Evolutionary conservation across 2,329 filamentous ascomycete genomes (phyloP).

Genomic region (Fusarium beomiforme): DNA sequence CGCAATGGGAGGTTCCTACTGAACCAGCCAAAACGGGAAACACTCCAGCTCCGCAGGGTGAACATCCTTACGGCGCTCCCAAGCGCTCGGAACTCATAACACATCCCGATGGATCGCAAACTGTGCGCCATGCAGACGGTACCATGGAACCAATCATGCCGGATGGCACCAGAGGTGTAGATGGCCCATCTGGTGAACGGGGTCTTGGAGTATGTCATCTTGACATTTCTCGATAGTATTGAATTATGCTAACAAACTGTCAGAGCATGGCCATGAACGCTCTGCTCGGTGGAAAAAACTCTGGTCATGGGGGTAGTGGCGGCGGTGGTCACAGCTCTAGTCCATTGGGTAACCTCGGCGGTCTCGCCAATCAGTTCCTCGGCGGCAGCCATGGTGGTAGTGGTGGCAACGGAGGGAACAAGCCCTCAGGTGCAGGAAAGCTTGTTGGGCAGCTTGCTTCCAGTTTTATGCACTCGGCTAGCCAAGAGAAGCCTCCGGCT

Average conservation of each 20-base stretch:
- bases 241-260: slow-evolving; percentile 16
- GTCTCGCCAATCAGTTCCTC: slow-evolving; percentile 60
- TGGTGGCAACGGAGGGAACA: slow-evolving; percentile 47
- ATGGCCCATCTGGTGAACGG: slow-evolving; percentile 66
- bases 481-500: slow-evolving; percentile 56
- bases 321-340: slow-evolving; percentile 48
- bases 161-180: slow-evolving; percentile 60
- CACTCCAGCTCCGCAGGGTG: slow-evolving; percentile 63
- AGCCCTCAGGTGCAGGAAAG: slow-evolving; percentile 59
- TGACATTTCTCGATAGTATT: slow-evolving; percentile 1
- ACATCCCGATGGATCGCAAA: slow-evolving; percentile 70
- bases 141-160: slow-evolving; percentile 68
- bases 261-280: slow-evolving; percentile 69
- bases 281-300: slow-evolving; percentile 60
- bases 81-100: slow-evolving; percentile 66
- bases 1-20: slow-evolving; percentile 79
- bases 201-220: slow-evolving; percentile 69
- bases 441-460: slow-evolving; percentile 67
- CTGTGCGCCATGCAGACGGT: slow-evolving; percentile 68
- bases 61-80: slow-evolving; percentile 72
- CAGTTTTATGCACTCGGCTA: slow-evolving; percentile 61
- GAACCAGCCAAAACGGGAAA: slow-evolving; percentile 69
- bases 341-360: slow-evolving; percentile 52
- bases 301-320: slow-evolving; percentile 43
- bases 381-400: slow-evolving; percentile 45